A percentile compares a stretch with the other conserved stretches of the same genome.
Evolutionary conservation across 2,329 filamentous ascomycete species (phyloP).

Genomic region (Phaeosphaeria sp.): DNA sequence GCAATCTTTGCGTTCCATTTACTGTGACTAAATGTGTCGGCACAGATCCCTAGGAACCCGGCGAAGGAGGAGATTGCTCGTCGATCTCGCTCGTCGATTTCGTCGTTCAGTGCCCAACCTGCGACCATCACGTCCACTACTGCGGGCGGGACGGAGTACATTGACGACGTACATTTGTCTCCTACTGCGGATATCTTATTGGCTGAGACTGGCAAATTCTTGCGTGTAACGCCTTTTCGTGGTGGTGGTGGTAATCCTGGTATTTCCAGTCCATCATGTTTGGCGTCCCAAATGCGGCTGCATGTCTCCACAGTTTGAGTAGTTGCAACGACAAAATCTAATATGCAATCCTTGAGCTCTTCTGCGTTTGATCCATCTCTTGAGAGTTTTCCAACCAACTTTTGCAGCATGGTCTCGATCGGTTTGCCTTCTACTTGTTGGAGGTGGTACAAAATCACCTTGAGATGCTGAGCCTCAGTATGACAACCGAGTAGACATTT

Average conservation of each 20-base stretch:
- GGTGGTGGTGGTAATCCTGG: conserved; percentile 12
- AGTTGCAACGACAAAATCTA: conserved; percentile 15
- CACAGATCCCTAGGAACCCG: conserved; percentile 19
- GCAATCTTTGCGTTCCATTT: conserved; percentile 20
- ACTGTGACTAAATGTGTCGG: conserved; percentile 7
- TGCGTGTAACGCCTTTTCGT: background rate
- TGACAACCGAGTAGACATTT: conserved; percentile 22
- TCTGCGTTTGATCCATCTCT: conserved; percentile 10
- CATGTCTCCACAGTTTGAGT: conserved; percentile 24
- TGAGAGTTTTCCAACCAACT: conserved; percentile 17
- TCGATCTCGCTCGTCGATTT: conserved; percentile 16
- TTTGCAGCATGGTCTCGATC: conserved; percentile 30
- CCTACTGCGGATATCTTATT: background rate
- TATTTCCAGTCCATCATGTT: conserved; percentile 19
- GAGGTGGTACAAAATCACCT: conserved; percentile 24
- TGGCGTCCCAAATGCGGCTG: conserved; percentile 30
- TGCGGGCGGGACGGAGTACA: conserved; percentile 13
- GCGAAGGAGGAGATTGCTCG: conserved; percentile 27
- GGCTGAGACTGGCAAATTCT: background rate
- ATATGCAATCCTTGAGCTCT: conserved; percentile 22
- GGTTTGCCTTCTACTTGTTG: conserved; percentile 10
- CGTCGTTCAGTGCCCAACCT: conserved; percentile 30
- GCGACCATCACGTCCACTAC: conserved; percentile 35
- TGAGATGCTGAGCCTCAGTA: conserved; percentile 13
- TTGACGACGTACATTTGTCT: background rate